Conservation (phyloP, 2,329 filamentous ascomycete species). For the Ceratocystis papillata region DNA sequence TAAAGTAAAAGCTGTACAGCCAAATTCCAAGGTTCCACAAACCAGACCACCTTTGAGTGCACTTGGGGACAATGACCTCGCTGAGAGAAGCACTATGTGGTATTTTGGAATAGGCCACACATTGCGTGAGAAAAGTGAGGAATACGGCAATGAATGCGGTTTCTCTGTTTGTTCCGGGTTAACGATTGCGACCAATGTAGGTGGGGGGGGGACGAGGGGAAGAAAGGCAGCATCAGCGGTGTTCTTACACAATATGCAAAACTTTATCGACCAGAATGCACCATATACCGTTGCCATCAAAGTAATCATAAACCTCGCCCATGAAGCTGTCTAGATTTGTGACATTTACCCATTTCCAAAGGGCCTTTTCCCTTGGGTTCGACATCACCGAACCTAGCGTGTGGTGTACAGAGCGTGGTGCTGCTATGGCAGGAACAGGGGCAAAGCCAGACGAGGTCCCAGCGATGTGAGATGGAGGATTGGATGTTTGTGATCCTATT, state of each 20-base stretch:
- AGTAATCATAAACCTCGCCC: conserved; percentile 76
- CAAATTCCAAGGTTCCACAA: conserved; percentile 69
- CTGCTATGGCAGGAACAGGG: background rate
- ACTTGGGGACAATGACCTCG: conserved; percentile 56
- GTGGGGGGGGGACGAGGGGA: background rate
- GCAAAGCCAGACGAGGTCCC: background rate
- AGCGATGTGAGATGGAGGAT: background rate
- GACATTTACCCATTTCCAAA: conserved; percentile 90
- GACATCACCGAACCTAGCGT: conserved; percentile 11
- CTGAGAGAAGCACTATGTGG: conserved; percentile 48
- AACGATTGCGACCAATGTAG: background rate
- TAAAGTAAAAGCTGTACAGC: conserved; percentile 76
- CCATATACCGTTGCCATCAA: conserved; percentile 69
- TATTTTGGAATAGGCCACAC: conserved; percentile 71
- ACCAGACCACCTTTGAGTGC: conserved; percentile 63
- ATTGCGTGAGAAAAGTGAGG: conserved; percentile 73
- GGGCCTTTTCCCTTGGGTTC: conserved; percentile 53
- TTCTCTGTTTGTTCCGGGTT: conserved; percentile 41
- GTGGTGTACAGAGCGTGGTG: background rate
- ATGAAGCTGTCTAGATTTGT: conserved; percentile 82
- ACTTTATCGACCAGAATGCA: conserved; percentile 66
- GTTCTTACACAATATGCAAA: conserved; percentile 59
- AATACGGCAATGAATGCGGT: conserved; percentile 73
- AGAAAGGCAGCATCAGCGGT: background rate
- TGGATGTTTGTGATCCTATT: conserved; percentile 1